Conservation (phyloP, 1,139 yeast genomes). For the Spencermartinsiella ligniputridi region DNA sequence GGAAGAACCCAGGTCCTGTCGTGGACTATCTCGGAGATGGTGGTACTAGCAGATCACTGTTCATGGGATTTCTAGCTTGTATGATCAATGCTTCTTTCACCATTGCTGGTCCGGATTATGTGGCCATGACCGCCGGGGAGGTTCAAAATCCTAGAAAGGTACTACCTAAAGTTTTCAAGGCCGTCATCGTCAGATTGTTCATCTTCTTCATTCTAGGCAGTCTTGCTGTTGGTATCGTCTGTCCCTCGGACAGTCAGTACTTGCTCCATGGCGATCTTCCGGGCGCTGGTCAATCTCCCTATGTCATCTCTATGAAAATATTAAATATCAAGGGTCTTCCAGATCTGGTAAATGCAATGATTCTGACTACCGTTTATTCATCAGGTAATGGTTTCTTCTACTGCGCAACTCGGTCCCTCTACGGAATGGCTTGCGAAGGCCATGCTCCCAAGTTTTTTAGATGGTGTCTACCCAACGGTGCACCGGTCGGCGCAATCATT, state of each 20-base stretch:
- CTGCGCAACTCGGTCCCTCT: conserved; percentile 49
- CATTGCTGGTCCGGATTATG: conserved; percentile 59
- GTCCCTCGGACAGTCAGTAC: conserved; percentile 62
- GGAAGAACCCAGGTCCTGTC: conserved; percentile 78
- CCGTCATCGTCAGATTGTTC: conserved; percentile 67
- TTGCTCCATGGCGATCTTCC: conserved; percentile 28
- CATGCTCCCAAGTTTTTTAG: conserved; percentile 51
- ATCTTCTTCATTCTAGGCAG: conserved; percentile 67
- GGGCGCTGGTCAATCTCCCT: conserved; percentile 57
- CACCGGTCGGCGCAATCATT: conserved; percentile 44
- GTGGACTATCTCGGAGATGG: conserved; percentile 45
- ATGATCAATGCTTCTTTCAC: conserved; percentile 49
- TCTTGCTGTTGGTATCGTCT: conserved; percentile 69
- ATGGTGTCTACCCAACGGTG: conserved; percentile 49
- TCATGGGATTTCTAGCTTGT: conserved; percentile 38
- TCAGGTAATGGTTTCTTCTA: conserved; percentile 66
- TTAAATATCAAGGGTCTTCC: conserved; percentile 61
- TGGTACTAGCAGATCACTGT: conserved; percentile 32
- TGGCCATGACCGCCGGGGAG: conserved; percentile 81
- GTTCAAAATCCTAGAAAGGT: conserved; percentile 68
- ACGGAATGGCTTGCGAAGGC: conserved; percentile 49
- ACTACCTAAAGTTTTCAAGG: conserved; percentile 72
- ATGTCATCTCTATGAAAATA: conserved; percentile 57
- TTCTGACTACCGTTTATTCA: conserved; percentile 57
- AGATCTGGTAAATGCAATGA: conserved; percentile 62